Evolutionary conservation across 192 early-diverging fungal species (phyloP), one percentile per base, ranked within the genome.

Genomic region (Linnemannia hyalina): DNA sequence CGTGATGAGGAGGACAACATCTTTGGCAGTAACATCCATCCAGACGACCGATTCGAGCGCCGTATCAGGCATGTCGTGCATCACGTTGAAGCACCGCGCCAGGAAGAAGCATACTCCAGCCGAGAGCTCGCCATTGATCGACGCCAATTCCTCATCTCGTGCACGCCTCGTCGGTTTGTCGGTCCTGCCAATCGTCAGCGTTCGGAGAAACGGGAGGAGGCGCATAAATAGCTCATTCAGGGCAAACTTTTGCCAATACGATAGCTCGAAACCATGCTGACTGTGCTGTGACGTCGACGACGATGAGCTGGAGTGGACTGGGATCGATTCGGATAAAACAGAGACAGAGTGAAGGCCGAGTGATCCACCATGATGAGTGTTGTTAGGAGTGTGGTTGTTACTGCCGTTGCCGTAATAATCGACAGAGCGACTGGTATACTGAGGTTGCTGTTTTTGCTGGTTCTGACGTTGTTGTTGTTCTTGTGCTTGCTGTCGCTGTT

Each of bases 171-270:
- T 72, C 4, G 83, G 71, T 57, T 80, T 85, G 70, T 85, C 83
- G 9, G 83, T 80, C 52, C 83, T 74, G 13, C 83, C 78, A 47
- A 85, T 85, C n/a, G 83, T 85, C 42, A 85, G 70, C 0, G 83
- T 85, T n/a, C 69, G 74, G 35, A 85, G 46, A 49, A 80, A 80
- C 0, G 78, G 83, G 70, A 85, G 46, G 16, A 85, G 60, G 15
- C 83, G 74, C 78, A 74, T 85, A 40, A 85, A 85, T 22, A 85
- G 78, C 36, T 85, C 83, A 32, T 85, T 85, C 74, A 85, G 70
- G 6, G 83, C 83, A 77, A 85, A 85, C 71, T 85, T 85, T 85
- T 85, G 83, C 83, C 83, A 85, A 40, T 85, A 85, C 18, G 83
- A 85, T 6, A 85, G 75, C 32, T 85, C 83, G 44, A 85, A 85